phyloP scores from a whole-genome alignment of 108 stramenopile genomes.

The Pseudonitzschia multistriata region DNA sequence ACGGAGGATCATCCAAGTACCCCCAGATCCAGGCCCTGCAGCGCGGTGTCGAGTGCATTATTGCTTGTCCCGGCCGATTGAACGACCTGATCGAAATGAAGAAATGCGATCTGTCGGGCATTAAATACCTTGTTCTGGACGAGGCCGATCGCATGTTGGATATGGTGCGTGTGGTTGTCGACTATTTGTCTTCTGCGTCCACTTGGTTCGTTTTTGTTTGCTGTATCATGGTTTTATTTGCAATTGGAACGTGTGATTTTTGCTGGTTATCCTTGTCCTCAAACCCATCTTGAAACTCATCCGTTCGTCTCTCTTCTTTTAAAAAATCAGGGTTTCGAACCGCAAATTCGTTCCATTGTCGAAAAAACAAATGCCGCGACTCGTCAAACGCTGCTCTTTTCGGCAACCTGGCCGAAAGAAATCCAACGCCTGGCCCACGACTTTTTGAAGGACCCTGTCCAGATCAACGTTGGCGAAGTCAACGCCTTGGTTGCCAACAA shows the following conservation, averaged over 20 bases:
- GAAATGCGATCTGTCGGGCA: constrained; percentile 74
- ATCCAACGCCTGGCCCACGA: constrained; percentile 96
- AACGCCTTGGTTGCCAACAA: constrained; percentile 91
- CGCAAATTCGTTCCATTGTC: constrained; percentile 97
- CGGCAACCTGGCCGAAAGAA: constrained; percentile 98
- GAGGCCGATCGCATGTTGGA: constrained; percentile 84
- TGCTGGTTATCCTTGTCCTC: background rate
- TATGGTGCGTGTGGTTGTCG: constrained; percentile 20
- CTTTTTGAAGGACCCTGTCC: constrained; percentile 93
- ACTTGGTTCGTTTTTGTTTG: background rate
- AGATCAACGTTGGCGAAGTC: constrained; percentile 95
- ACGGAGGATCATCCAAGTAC: constrained; percentile 94
- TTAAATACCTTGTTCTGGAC: constrained; percentile 94
- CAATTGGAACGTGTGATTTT: background rate
- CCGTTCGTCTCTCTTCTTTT: constrained; percentile 84
- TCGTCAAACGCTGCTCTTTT: constrained; percentile 96
- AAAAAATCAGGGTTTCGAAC: constrained; percentile 91
- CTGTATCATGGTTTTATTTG: background rate
- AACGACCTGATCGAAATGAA: constrained; percentile 97
- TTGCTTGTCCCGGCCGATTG: constrained; percentile 97
- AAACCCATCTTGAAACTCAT: background rate
- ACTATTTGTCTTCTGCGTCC: background rate
- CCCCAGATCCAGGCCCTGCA: constrained; percentile 86
- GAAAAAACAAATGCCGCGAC: constrained; percentile 69
- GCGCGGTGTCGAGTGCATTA: constrained; percentile 88